phyloP scores from a whole-genome alignment of 1,284 basidiomycete genomes.

The Trametes polyzona region DNA sequence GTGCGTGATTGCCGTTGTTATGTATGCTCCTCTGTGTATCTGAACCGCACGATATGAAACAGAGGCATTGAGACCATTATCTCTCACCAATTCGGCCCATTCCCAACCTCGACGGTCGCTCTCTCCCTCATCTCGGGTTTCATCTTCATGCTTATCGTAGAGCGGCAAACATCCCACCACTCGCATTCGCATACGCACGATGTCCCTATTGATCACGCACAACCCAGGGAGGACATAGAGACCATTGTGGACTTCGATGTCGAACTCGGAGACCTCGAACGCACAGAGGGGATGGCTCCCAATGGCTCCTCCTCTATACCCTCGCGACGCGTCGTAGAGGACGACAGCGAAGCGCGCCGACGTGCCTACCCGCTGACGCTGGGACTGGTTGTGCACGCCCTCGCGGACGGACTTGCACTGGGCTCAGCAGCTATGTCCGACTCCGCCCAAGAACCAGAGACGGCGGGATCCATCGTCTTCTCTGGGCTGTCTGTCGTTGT shows the following conservation, averaged over 20 bases:
- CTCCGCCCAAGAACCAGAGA: slow-evolving; percentile 29
- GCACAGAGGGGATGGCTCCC: slow-evolving; percentile 33
- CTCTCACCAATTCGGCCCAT: slow-evolving; percentile 41
- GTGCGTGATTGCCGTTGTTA: background rate
- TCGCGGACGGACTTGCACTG: slow-evolving; percentile 90
- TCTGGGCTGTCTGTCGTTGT: slow-evolving; percentile 74
- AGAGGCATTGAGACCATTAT: slow-evolving; percentile 66
- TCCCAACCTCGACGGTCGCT: slow-evolving; percentile 64
- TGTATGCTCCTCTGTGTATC: too few relatives aligned
- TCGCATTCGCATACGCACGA: slow-evolving; percentile 44
- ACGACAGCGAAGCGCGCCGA: slow-evolving; percentile 21
- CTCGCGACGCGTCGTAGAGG: background rate
- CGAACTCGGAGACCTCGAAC: slow-evolving; percentile 56
- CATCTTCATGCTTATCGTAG: slow-evolving; percentile 81
- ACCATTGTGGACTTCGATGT: slow-evolving; percentile 60
- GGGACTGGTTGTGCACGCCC: slow-evolving; percentile 83
- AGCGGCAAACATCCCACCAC: slow-evolving; percentile 53
- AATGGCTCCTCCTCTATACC: background rate
- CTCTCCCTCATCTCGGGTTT: slow-evolving; percentile 82
- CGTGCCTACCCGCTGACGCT: slow-evolving; percentile 75
- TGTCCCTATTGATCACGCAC: slow-evolving; percentile 20
- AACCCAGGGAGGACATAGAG: slow-evolving; percentile 11
- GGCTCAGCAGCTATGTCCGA: slow-evolving; percentile 70
- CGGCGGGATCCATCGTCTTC: slow-evolving; percentile 30
- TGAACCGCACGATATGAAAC: too few relatives aligned